Conservation (phyloP, 1,139 yeast genomes). For the Sugiyamaella paludigena region DNA sequence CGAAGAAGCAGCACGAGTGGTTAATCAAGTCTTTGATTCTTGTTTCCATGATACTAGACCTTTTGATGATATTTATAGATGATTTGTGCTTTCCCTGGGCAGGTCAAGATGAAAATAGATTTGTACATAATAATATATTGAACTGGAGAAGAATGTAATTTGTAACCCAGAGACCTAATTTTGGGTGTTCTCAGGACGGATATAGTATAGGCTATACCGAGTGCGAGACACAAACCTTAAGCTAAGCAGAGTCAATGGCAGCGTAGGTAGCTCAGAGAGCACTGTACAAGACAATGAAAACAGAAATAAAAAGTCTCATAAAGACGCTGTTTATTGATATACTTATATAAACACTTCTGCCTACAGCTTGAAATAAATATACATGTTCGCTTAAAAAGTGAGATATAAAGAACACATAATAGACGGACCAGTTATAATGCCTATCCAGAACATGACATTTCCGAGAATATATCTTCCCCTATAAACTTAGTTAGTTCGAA, state of each 20-base stretch:
- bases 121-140: too few relatives aligned
- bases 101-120: neutral
- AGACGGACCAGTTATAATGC: conserved; percentile 88
- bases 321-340: neutral
- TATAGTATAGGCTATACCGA: too few relatives aligned
- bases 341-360: too few relatives aligned
- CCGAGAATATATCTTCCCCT: conserved; percentile 59
- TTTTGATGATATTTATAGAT: conserved; percentile 82
- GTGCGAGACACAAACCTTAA: too few relatives aligned
- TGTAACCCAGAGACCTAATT: too few relatives aligned
- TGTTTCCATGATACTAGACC: conserved; percentile 96
- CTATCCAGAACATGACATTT: conserved; percentile 85
- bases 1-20: conserved; percentile 75
- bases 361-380: neutral
- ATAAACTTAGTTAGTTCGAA: too few relatives aligned
- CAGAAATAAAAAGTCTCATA: too few relatives aligned
- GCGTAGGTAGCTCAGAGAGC: too few relatives aligned
- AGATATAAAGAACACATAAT: conserved; percentile 81
- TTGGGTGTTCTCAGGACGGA: too few relatives aligned
- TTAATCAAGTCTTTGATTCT: conserved; percentile 84
- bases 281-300: too few relatives aligned
- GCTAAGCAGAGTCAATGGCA: neutral
- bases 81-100: too few relatives aligned
- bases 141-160: too few relatives aligned
- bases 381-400: conserved; percentile 49